Conservation (phyloP, 352 stramenopile species). For the Phytophthora litchii region DNA sequence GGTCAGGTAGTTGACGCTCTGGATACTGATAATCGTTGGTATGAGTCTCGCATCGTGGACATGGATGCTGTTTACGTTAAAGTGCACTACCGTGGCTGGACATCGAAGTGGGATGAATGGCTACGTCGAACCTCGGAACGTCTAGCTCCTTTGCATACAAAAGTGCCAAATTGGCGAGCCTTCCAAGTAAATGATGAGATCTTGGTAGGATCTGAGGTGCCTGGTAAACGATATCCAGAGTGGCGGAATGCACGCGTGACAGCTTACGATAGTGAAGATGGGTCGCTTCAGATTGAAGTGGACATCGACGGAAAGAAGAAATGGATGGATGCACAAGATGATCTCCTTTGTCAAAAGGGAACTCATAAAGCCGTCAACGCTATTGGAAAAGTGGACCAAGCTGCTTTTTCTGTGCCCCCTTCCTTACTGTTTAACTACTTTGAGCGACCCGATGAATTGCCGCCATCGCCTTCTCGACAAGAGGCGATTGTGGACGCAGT, state of each 20-base stretch:
- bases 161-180: conserved; percentile 66
- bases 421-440: conserved; percentile 27
- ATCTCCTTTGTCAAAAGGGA: conserved; percentile 61
- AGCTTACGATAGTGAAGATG: conserved; percentile 26
- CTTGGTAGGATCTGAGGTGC: conserved; percentile 50
- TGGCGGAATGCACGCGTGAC: conserved; percentile 61
- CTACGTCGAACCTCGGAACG: conserved; percentile 87
- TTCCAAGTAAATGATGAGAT: conserved; percentile 65
- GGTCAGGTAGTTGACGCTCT: conserved; percentile 72
- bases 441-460: conserved; percentile 12
- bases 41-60: conserved; percentile 68
- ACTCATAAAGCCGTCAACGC: conserved; percentile 67
- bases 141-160: conserved; percentile 91
- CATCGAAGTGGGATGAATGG: conserved; percentile 97
- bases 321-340: conserved; percentile 69
- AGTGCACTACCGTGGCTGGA: conserved; percentile 97
- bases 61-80: conserved; percentile 68
- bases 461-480: neutral
- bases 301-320: conserved; percentile 50
- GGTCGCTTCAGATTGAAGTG: conserved; percentile 50
- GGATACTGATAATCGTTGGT: conserved; percentile 80
- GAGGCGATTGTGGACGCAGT: conserved; percentile 4
- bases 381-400: conserved; percentile 1
- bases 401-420: conserved; percentile 3
- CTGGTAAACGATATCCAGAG: conserved; percentile 53